phyloP scores from a whole-genome alignment of 2,329 filamentous ascomycete species.

The Neofusicoccum sp. region DNA sequence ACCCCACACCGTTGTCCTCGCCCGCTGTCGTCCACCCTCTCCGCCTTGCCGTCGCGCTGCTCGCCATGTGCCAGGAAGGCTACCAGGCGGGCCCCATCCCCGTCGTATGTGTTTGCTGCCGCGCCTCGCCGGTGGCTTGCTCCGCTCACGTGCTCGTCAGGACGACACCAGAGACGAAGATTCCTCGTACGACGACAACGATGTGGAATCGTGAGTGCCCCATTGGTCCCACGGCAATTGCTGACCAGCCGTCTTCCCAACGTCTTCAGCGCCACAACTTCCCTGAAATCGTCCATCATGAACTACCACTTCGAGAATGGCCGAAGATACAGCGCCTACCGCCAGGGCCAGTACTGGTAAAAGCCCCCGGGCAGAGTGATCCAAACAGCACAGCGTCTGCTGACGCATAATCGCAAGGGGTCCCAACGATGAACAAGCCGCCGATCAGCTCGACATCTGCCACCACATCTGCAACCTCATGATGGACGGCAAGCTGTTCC shows the following conservation, averaged over 20 bases:
- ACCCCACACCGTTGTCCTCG: no score
- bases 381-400: background rate
- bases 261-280: background rate
- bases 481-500: conserved; percentile 39
- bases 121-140: background rate
- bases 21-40: no score
- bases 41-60: no score
- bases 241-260: background rate
- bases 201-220: background rate
- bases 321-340: conserved; percentile 39
- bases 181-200: background rate
- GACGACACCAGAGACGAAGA: background rate
- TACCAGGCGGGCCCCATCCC: background rate
- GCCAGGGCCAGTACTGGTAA: conserved; percentile 35
- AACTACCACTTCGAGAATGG: conserved; percentile 13
- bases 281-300: conserved; percentile 1
- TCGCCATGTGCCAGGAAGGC: no score
- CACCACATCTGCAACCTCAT: conserved; percentile 42
- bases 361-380: no score
- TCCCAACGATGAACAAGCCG: conserved; percentile 41
- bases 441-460: conserved; percentile 40
- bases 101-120: background rate
- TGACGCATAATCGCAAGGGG: conserved; percentile 22
- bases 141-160: background rate
- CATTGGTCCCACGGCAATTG: background rate